Evolutionary conservation across 306 rosid genomes (phyloP), one percentile per base, ranked within the genome.

Genomic region (Rosa persica): DNA sequence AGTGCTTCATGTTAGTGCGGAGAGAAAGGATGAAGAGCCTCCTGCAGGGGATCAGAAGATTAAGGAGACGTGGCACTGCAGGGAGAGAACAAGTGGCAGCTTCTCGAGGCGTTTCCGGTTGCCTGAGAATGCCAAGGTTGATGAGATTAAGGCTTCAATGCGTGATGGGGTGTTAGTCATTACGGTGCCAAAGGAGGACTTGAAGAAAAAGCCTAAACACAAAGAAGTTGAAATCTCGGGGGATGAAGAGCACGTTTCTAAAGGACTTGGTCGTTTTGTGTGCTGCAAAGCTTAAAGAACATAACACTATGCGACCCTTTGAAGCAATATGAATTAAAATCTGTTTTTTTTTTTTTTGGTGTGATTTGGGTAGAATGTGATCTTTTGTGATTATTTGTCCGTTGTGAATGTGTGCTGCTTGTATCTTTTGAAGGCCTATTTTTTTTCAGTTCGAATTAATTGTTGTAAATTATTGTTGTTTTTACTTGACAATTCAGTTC

Each of bases 101-200:
- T 80, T 85, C 47, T 44, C 49, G 3, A 90, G 87, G 78, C 43
- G 82, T 47, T 88, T 90, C n/a, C 81, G 88, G 22, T 58, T 90
- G 81, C 95, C 90, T 39, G 90, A 88, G n/a, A 87, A 83, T 77
- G 66, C 82, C 6, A 87, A 83, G 49, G 88, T 86, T 8, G 92
- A 83, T 62, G 89, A 85, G 47, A 80, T 87, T 1, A 85, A 83
- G 62, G 92, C 90, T 27, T 80, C 88, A 42, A 85, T 90, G 85
- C 78, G 60, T 23, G 88, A 88, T 74, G 92, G 95, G 51, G 89
- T 88, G 13, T 67, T 90, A 70, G 62, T 65, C 2, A 67, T 88
- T 44, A 79, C 72, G n/a, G 86, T 90, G 60, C 89, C 90, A 0
- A 90, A 88, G 80, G 87, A 83, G 80, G 70, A 47, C 6, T 2